phyloP scores from a whole-genome alignment of 208 protist species.

The Leishmania martiniquensis region DNA sequence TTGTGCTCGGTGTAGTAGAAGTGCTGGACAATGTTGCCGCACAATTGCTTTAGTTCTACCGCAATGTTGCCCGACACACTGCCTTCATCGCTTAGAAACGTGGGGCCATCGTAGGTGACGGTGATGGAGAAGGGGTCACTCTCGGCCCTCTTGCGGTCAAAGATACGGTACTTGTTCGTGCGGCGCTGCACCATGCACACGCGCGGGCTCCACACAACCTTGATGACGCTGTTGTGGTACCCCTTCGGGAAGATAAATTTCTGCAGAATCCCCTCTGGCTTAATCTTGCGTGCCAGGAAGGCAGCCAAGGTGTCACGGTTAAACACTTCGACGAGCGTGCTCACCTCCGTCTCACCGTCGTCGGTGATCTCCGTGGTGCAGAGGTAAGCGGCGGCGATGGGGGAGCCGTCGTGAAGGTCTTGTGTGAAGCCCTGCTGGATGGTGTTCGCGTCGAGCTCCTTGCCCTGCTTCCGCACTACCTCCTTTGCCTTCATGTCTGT shows the following conservation, averaged over 20 bases:
- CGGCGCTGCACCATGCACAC: conserved; percentile 87
- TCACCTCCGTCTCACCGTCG: conserved; percentile 50
- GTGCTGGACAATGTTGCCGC: conserved; percentile 82
- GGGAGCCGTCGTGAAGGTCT: conserved; percentile 40
- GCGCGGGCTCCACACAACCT: conserved; percentile 86
- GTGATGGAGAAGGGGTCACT: conserved; percentile 69
- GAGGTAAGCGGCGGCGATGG: conserved; percentile 82
- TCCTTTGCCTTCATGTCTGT: conserved; percentile 83
- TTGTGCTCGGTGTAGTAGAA: conserved; percentile 93
- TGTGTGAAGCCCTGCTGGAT: conserved; percentile 75
- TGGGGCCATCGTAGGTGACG: conserved; percentile 89
- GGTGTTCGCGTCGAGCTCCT: conserved; percentile 84
- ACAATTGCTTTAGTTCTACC: conserved; percentile 76
- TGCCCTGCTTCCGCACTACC: conserved; percentile 84
- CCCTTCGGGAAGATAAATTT: conserved; percentile 88
- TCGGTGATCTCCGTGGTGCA: conserved; percentile 55
- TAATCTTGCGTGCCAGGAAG: conserved; percentile 82
- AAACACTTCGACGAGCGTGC: conserved; percentile 84
- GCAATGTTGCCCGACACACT: conserved; percentile 78
- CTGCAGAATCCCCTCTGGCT: conserved; percentile 86
- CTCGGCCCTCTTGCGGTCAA: conserved; percentile 69
- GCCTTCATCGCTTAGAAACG: conserved; percentile 78
- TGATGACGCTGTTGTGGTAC: conserved; percentile 84
- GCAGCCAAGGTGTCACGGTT: conserved; percentile 77
- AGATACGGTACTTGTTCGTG: conserved; percentile 80